Base-by-base conservation (phyloP, 2,329 filamentous ascomycete species). In the Aspergillus novofumigatus region DNA sequence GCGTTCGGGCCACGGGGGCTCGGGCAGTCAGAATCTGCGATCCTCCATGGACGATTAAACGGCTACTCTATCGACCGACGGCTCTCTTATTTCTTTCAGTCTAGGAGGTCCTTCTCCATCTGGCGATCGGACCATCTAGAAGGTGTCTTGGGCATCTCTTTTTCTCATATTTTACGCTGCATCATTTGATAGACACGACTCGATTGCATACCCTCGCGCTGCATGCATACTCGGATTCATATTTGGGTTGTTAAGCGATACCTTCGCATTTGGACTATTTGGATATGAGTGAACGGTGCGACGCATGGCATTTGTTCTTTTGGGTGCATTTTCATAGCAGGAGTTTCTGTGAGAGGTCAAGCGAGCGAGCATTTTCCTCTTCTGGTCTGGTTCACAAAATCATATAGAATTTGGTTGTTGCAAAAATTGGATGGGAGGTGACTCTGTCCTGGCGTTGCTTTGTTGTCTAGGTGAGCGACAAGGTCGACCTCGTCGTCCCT, bases 1-100 rank as follows among this genome's bases (percentile, higher is more conserved):
- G 62, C 69, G 68, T 23, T 69, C 70, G 21, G 63, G 64, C 26
- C 59, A 62, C 8, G 61, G 61, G 23, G 67, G 62, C 50, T 60
- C 61, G 41, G 58, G 61, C 38, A 66, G 62, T 53, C 65, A 67
- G 52, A 66, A 66, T 57, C 59, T 65, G 53, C 62, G 63, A 58
- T 62, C 65, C 35, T 56, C 62, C 44, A 65, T 59, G 57, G 68
- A 71, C 41, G 66, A 68, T 57, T 67, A 57, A 62, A 20, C 32
- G 14, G 14, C 32, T 50, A 14, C 6, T 10, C 38, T 25, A 20
- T 45, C 9, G 20, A 25, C 20, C 25, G 17, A 20, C 7, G 42
- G 35, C 21, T 14, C 26, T 45, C 29, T 52, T 45, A 21, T 57
- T 11, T 53, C 25, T 29, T 28, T 47, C 4, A 28, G 50, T 29